Evolutionary conservation across 2,329 filamentous ascomycete species (phyloP), one percentile per base, ranked within the genome.

Genomic region (Magnaporthiopsis poae): DNA sequence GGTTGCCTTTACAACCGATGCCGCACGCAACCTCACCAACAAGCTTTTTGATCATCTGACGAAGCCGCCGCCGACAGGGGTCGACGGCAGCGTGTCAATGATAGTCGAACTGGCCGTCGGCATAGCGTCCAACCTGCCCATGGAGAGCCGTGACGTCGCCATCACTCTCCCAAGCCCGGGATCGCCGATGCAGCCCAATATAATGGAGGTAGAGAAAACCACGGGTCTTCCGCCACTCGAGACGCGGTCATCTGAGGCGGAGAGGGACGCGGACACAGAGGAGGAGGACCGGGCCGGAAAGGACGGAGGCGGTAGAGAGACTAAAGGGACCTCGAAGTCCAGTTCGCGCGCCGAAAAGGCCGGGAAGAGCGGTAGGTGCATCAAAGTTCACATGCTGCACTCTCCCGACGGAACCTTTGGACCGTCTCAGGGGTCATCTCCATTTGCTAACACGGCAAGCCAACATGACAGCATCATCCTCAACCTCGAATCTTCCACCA

Each of bases 91-190:
- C 69, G 90, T 93, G 2, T 88, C 89, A 66, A 96, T 95, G 88
- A 98, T 99, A 75, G 85, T 97, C 66, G 93, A 97, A 77, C 84
- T 98, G 64, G 92, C 93, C 0, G 85, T 98, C 36, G 89, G 88
- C 68, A 92, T 99, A 69, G 87, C 91, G 0, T 86, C 89, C 67
- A 96, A 97, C 75, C 79, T 98, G 62, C 94, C 95, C 0, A 79
- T 96, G 59, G 95, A 99, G 77, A 95, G 91, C 71, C 87, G 95
- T 69, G 95, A 98, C 73, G 91, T 99, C 21, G 88, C 87, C 61
- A 89, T 99, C 68, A 87, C 89, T 69, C 97, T 96, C 74, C 92
- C 93, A 65, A 79, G 89, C 67, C 94, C 95, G 0, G 90, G 91
- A 61, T 85, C 90, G 61, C 76, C 82, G 60, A 82, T 98, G 67